Evolutionary conservation across 2,329 filamentous ascomycete species (phyloP).

Genomic region (Rugonectria rugulosa): DNA sequence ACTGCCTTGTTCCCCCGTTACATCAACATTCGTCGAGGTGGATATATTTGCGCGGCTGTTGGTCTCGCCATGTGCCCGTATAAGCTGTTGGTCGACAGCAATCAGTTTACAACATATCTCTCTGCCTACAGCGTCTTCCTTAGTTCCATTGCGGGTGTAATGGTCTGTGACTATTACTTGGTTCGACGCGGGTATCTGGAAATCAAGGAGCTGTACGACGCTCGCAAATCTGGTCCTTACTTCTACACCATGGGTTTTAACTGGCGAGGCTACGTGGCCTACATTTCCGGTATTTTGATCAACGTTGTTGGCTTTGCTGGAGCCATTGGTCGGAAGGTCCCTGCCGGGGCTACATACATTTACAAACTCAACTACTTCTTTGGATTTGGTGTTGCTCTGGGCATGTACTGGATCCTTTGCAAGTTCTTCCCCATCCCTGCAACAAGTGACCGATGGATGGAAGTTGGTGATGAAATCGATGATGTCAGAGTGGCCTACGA

Average conservation of each 20-base stretch:
- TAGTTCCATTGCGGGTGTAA: constrained; percentile 92
- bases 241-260: constrained; percentile 77
- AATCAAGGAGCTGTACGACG: constrained; percentile 80
- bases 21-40: constrained; percentile 85
- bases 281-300: constrained; percentile 83
- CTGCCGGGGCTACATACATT: constrained; percentile 81
- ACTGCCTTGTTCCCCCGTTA: constrained; percentile 81
- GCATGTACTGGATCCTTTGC: constrained; percentile 75
- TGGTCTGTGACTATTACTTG: constrained; percentile 86
- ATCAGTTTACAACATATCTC: constrained; percentile 90
- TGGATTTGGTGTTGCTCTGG: constrained; percentile 75
- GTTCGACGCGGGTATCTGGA: constrained; percentile 85
- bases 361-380: constrained; percentile 93
- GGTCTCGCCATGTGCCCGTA: constrained; percentile 89
- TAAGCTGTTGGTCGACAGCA: constrained; percentile 76
- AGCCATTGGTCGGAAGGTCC: constrained; percentile 75
- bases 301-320: constrained; percentile 93
- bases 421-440: constrained; percentile 76
- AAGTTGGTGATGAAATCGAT: constrained; percentile 71
- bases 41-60: constrained; percentile 82
- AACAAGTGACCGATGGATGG: constrained; percentile 78
- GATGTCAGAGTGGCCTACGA: constrained; percentile 59
- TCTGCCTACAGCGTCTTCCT: constrained; percentile 93
- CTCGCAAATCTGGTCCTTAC: constrained; percentile 71
- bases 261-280: constrained; percentile 85